Conservation (phyloP, 2,329 filamentous ascomycete genomes). For the Pezizomycotina sp. region DNA sequence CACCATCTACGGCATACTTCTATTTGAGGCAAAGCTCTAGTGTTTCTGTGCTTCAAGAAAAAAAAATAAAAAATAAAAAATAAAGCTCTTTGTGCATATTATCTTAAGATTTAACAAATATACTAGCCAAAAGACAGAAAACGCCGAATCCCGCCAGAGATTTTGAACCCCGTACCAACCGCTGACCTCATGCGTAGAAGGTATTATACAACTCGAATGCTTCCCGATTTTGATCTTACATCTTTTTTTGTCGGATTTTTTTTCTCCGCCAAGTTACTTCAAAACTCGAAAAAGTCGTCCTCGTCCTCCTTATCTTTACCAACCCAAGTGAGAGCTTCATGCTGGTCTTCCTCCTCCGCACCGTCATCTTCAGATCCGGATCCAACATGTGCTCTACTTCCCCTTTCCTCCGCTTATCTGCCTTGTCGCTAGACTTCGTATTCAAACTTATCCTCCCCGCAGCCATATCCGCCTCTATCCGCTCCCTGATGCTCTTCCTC, state of each 20-base stretch:
- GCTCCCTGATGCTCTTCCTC: conserved; percentile 20
- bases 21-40: too few species aligned
- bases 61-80: too few species aligned
- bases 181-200: too few species aligned
- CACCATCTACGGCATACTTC: too few species aligned
- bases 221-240: too few species aligned
- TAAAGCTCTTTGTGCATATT: too few species aligned
- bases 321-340: conserved; percentile 17
- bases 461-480: conserved; percentile 20
- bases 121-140: too few species aligned
- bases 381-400: conserved; percentile 13
- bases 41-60: too few species aligned
- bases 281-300: conserved; percentile 24
- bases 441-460: conserved; percentile 22
- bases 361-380: conserved; percentile 2
- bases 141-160: not conserved
- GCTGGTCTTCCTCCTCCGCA: conserved; percentile 3
- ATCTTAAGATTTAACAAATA: too few species aligned
- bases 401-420: conserved; percentile 5
- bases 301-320: conserved; percentile 13
- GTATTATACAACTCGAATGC: too few species aligned
- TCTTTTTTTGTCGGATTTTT: too few species aligned
- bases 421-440: conserved; percentile 21
- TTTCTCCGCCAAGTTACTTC: too few species aligned
- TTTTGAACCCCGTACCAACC: not conserved